Conservation (phyloP, 2,329 filamentous ascomycete genomes). For the Phialemoniopsis sp. region DNA sequence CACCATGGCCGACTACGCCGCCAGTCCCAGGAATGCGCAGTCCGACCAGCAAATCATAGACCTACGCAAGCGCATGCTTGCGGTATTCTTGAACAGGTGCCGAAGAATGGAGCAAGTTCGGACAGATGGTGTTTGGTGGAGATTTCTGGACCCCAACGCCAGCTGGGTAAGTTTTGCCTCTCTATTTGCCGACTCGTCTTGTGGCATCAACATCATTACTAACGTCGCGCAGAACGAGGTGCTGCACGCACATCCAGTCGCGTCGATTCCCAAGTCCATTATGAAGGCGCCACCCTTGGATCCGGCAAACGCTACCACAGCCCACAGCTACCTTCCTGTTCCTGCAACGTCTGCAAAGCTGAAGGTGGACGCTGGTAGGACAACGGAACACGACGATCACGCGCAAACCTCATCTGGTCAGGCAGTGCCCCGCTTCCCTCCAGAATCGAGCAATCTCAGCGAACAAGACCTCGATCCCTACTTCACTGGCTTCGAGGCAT, state of each 20-base stretch:
- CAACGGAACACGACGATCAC: slow-evolving; percentile 19
- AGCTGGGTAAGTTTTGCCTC: slow-evolving; percentile 91
- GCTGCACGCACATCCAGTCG: slow-evolving; percentile 84
- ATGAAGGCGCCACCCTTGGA: slow-evolving; percentile 94
- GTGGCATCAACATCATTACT: slow-evolving; percentile 16
- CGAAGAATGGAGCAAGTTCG: slow-evolving; percentile 87
- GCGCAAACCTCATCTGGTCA: slow-evolving; percentile 37
- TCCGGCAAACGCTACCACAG: slow-evolving; percentile 84
- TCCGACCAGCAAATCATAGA: slow-evolving; percentile 98
- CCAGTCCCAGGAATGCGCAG: slow-evolving; percentile 96
- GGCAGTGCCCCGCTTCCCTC: slow-evolving; percentile 76
- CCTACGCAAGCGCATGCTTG: slow-evolving; percentile 91
- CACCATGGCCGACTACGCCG: slow-evolving; percentile 96
- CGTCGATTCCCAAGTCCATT: slow-evolving; percentile 89
- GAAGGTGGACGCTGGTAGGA: slow-evolving; percentile 47
- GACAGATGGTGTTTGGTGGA: slow-evolving; percentile 95
- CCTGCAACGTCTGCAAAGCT: slow-evolving; percentile 84
- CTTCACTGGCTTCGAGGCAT: slow-evolving; percentile 88
- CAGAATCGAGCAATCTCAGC: slow-evolving; percentile 67
- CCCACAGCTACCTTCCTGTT: slow-evolving; percentile 82
- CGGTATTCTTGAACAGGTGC: slow-evolving; percentile 92
- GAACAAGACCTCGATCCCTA: slow-evolving; percentile 95
- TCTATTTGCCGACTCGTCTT: too few species aligned
- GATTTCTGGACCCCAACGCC: slow-evolving; percentile 94
- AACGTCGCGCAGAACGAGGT: slow-evolving; percentile 71